These are phyloP conservation scores for Plasmodium malariae DNA, from an alignment of 169 alveolate genomes.

Conservation along the genomic window DNA sequence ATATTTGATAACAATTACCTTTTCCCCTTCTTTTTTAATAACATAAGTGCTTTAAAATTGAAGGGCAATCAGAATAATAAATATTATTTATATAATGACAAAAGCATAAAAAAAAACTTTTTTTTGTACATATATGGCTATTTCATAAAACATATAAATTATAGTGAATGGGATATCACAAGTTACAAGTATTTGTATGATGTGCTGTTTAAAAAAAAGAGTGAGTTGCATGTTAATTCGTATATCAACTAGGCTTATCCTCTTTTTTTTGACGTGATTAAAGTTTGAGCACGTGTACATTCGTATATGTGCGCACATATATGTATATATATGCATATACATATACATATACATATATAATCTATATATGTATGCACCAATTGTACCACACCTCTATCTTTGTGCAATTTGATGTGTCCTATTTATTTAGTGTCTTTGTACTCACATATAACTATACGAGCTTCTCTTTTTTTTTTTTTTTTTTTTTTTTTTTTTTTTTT, in stretches of 20 bases:
- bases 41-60: not conserved
- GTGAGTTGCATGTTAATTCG: slow-evolving; percentile 13
- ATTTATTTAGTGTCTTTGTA: too few species aligned
- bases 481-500: too few species aligned
- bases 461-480: too few species aligned
- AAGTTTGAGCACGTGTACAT: too few species aligned
- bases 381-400: too few species aligned
- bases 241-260: not conserved
- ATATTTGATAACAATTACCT: slow-evolving; percentile 41
- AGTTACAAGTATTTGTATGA: slow-evolving; percentile 49
- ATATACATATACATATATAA: too few species aligned
- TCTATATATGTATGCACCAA: too few species aligned
- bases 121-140: slow-evolving; percentile 64
- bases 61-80: not conserved
- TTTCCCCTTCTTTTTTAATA: slow-evolving; percentile 70
- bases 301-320: not conserved
- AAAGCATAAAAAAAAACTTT: slow-evolving; percentile 62
- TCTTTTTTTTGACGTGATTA: too few species aligned
- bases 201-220: slow-evolving; percentile 31
- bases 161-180: slow-evolving; percentile 40
- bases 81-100: slow-evolving; percentile 56
- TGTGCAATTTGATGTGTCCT: too few species aligned
- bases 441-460: too few species aligned
- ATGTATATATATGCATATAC: not conserved
- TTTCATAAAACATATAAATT: slow-evolving; percentile 68